Percentiles rank a stretch among this genome's conserved stretches.
Conservation (phyloP, 1,139 yeast species). For the Pichia sp. region DNA sequence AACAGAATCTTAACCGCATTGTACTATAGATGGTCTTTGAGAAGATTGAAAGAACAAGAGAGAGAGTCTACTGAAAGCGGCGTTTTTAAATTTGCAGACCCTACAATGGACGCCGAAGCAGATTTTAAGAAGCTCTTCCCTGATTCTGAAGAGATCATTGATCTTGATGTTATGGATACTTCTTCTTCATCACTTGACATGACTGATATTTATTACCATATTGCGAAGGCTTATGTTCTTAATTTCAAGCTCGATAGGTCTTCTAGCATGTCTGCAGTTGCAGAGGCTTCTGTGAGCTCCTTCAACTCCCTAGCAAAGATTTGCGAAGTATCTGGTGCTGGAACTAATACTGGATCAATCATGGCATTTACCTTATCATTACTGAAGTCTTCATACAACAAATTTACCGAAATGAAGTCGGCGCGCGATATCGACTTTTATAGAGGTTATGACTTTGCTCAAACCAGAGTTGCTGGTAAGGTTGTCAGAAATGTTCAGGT, state of each 20-base stretch:
- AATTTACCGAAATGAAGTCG: slow-evolving; percentile 14
- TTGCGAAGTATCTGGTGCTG: slow-evolving; percentile 23
- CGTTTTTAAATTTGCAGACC: slow-evolving; percentile 56
- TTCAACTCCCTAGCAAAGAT: slow-evolving; percentile 20
- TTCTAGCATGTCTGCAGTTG: slow-evolving; percentile 26
- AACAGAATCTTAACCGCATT: slow-evolving; percentile 47
- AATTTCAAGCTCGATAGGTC: slow-evolving; percentile 24
- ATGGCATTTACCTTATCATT: slow-evolving; percentile 39
- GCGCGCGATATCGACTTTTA: slow-evolving; percentile 33
- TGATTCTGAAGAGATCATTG: slow-evolving; percentile 66
- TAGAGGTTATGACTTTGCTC: slow-evolving; percentile 53
- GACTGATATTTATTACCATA: slow-evolving; percentile 29
- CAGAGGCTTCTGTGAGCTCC: slow-evolving; percentile 37
- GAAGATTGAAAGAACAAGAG: slow-evolving; percentile 60
- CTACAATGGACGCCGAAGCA: slow-evolving; percentile 57
- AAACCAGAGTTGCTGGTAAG: slow-evolving; percentile 52
- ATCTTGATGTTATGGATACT: slow-evolving; percentile 25
- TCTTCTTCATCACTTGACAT: slow-evolving; percentile 17
- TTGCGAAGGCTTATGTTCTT: slow-evolving; percentile 33
- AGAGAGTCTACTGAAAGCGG: slow-evolving; percentile 53
- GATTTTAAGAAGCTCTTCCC: slow-evolving; percentile 80
- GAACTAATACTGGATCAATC: slow-evolving; percentile 30
- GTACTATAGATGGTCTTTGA: slow-evolving; percentile 75
- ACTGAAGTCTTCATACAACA: slow-evolving; percentile 21
- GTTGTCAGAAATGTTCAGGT: slow-evolving; percentile 43